phyloP scores from a whole-genome alignment of 2,329 filamentous ascomycete genomes.

The Exophiala phaeomuriformis region DNA sequence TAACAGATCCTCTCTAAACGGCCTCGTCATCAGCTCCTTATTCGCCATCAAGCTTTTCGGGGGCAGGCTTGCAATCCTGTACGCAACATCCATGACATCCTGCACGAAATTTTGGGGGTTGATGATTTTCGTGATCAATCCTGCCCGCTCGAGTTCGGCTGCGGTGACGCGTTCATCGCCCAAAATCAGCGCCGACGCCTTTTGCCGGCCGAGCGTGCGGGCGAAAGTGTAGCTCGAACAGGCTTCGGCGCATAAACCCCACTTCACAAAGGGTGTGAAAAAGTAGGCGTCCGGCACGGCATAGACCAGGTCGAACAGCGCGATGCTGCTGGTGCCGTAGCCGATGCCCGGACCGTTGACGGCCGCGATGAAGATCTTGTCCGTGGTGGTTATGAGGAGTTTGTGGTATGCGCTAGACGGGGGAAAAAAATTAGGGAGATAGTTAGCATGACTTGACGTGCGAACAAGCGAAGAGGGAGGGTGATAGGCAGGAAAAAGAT shows the following conservation, averaged over 20 bases:
- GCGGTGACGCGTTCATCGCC: conserved; percentile 12
- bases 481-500: background rate
- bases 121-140: conserved; percentile 17
- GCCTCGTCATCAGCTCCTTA: conserved; percentile 13
- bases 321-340: conserved; percentile 72
- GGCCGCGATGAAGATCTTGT: conserved; percentile 78
- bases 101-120: conserved; percentile 6
- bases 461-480: background rate
- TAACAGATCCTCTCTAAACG: conserved; percentile 9
- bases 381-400: conserved; percentile 55
- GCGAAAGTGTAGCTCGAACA: conserved; percentile 51
- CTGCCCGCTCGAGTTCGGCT: conserved; percentile 8
- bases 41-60: conserved; percentile 7
- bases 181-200: conserved; percentile 14
- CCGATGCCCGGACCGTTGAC: conserved; percentile 89
- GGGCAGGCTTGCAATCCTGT: conserved; percentile 10
- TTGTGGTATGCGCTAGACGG: conserved; percentile 4
- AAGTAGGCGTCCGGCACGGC: conserved; percentile 70
- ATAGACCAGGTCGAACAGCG: conserved; percentile 88
- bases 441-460: background rate
- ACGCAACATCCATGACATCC: conserved; percentile 10
- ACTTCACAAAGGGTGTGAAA: conserved; percentile 79
- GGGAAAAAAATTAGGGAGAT: background rate
- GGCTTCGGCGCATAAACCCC: conserved; percentile 84
- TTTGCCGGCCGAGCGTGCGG: conserved; percentile 14